These are phyloP conservation scores for Catenaria anguillulae DNA, from an alignment of 371 early-diverging fungal species.

Conservation along the genomic window DNA sequence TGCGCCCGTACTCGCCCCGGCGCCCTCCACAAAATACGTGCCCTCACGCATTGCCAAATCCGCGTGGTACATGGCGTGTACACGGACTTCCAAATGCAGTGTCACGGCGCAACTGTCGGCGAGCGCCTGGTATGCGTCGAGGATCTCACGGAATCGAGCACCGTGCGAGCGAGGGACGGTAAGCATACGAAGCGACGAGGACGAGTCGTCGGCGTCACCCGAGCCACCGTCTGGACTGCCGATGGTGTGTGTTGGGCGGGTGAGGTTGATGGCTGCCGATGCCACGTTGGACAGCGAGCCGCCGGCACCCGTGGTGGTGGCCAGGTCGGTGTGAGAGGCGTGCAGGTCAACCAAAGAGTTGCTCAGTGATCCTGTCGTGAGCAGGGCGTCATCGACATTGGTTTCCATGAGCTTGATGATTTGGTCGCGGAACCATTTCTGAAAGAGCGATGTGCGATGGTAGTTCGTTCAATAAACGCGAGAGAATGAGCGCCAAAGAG, in stretches of 20 bases:
- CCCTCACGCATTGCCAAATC: constrained; percentile 85
- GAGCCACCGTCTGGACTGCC: too few relatives aligned
- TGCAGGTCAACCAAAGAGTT: not conserved
- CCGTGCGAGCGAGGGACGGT: not conserved
- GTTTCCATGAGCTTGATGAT: constrained; percentile 32
- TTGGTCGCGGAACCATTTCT: constrained; percentile 61
- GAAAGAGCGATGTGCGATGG: too few relatives aligned
- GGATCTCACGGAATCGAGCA: constrained; percentile 18
- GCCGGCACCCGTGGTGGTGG: not conserved
- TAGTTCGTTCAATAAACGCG: too few relatives aligned
- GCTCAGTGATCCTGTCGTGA: not conserved
- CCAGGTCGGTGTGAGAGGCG: not conserved
- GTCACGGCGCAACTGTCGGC: constrained; percentile 65
- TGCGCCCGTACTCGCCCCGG: not conserved
- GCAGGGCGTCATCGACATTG: constrained; percentile 1
- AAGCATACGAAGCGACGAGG: not conserved
- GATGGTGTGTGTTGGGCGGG: too few relatives aligned
- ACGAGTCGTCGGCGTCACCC: not conserved
- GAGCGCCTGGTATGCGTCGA: constrained; percentile 33
- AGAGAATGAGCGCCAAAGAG: not conserved
- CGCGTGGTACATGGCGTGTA: constrained; percentile 72
- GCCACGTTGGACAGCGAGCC: too few relatives aligned
- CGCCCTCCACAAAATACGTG: constrained; percentile 6
- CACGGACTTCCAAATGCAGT: constrained; percentile 64
- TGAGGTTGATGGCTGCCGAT: too few relatives aligned